Evolutionary conservation across 148 eudicot genomes (phyloP).

Genomic region (Oxyria digyna): DNA sequence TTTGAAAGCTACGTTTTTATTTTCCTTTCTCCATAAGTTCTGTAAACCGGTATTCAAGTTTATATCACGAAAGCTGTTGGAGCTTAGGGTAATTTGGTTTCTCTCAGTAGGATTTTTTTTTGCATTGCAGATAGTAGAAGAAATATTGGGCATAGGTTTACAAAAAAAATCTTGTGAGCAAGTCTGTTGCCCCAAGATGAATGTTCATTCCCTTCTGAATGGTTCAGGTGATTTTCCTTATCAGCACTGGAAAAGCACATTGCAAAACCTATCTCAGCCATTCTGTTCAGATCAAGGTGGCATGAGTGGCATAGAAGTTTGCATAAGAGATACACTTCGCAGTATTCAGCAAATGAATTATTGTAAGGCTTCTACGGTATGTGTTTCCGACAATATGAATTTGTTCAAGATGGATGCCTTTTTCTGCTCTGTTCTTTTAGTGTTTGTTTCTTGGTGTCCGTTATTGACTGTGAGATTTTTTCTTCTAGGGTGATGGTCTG

Average conservation of each 20-base stretch:
- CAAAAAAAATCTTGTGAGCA: constrained; percentile 19
- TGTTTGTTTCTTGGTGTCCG: background rate
- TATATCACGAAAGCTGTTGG: background rate
- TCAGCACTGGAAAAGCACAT: constrained; percentile 32
- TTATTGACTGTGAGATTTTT: background rate
- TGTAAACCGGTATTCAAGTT: background rate
- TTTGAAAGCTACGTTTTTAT: background rate
- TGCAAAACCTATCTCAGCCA: constrained; percentile 39
- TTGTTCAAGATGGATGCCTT: background rate
- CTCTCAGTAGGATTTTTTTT: constrained; percentile 6
- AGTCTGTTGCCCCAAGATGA: constrained; percentile 25
- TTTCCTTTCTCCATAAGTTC: background rate
- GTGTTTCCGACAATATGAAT: background rate
- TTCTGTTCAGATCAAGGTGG: constrained; percentile 30
- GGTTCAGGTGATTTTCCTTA: constrained; percentile 29
- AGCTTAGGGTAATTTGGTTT: background rate
- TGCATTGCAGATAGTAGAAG: constrained; percentile 25
- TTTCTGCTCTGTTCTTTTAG: background rate
- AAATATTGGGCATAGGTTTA: constrained; percentile 14
- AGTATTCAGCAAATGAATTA: constrained; percentile 16
- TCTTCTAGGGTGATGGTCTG: constrained; percentile 26
- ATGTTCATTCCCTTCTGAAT: constrained; percentile 22
- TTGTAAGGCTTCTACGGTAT: constrained; percentile 26
- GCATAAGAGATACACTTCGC: constrained; percentile 14
- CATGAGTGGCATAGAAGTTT: constrained; percentile 24